Base-by-base conservation (phyloP, 1,284 basidiomycete genomes). In the Neonothopanus nambi region DNA sequence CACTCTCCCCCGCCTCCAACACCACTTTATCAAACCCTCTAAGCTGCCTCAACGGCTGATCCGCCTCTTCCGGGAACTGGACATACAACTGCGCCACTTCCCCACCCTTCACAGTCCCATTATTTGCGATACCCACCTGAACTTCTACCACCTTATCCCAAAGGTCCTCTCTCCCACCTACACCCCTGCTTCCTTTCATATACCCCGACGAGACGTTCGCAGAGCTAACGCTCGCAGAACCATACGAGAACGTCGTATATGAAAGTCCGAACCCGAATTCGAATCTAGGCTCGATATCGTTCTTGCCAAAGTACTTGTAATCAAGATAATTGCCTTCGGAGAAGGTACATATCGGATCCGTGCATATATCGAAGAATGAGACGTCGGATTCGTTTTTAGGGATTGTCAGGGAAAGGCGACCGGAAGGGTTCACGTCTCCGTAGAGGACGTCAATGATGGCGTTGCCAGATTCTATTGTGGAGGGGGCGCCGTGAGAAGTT, bases 191-290 rank as follows among this genome's bases (percentile, higher is more conserved):
- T 3, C 17, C 21, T 20, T n/a, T 42, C 21, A 42, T 7, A 7
- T 23, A 42, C 13, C 41, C 41, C 8, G 41, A 26, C 20, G 41
- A 21, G 5, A 42, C 13, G 13, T 13, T 26, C 11, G 35, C 21
- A 5, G 11, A 7, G 15, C 26, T 21, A 39, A 39, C 35, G 24
- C 21, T 13, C 5, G 38, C 24, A 11, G 37, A 20, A 2, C 18
- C 35, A 24, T 48, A 48, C 8, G 18, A 11, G 24, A 48, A 48
- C 8, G 47, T 48, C 7, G 47, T 48, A 23, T 48, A 48, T n/a
- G 47, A 48, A 11, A 48, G 36, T 6, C 47, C 47, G 13, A 23
- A 48, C n/a, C 47, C 47, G 17, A 48, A 48, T 24, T 48, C 47
- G 36, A 38, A 48, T 5, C 47, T 35, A 24, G 47, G 47, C 8